Evolutionary conservation across 2,329 filamentous ascomycete genomes (phyloP).

Genomic region (Neoscytalidium dimidiatum): DNA sequence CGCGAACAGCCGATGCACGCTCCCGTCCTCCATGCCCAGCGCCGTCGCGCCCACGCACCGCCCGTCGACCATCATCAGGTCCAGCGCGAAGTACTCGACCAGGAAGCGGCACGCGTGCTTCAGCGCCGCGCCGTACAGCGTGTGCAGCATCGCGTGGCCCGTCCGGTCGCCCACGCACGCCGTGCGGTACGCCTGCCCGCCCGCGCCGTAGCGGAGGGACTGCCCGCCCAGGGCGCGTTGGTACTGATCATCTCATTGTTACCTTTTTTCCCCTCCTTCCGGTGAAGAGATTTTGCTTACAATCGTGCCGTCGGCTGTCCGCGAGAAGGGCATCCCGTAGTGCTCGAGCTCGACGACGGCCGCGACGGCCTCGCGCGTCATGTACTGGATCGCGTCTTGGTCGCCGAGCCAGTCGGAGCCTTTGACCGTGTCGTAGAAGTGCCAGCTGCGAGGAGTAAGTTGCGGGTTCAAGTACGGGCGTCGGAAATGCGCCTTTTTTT

Average conservation of each 20-base stretch:
- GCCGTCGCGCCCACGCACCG: conserved; percentile 50
- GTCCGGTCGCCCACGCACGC: conserved; percentile 51
- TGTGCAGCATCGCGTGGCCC: conserved; percentile 54
- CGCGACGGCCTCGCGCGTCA: conserved; percentile 57
- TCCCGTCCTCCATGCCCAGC: conserved; percentile 53
- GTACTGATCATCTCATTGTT: too few relatives aligned
- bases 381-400: conserved; percentile 62
- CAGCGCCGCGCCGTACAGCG: conserved; percentile 52
- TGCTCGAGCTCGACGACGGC: conserved; percentile 59
- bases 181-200: conserved; percentile 52
- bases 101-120: conserved; percentile 53
- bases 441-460: conserved; percentile 35
- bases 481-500: too few relatives aligned
- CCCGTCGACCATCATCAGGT: conserved; percentile 52
- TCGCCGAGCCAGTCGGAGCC: conserved; percentile 62
- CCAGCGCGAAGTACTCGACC: conserved; percentile 53
- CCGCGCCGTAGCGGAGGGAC: conserved; percentile 49
- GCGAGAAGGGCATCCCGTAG: conserved; percentile 58
- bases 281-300: too few relatives aligned
- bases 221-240: conserved; percentile 53
- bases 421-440: conserved; percentile 63
- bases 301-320: conserved; percentile 47
- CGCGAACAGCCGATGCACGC: conserved; percentile 50
- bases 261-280: too few relatives aligned
- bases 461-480: neutral